These are phyloP conservation scores for Aurinia saxatilis DNA, from an alignment of 345 rosid species.

Conservation along the genomic window DNA sequence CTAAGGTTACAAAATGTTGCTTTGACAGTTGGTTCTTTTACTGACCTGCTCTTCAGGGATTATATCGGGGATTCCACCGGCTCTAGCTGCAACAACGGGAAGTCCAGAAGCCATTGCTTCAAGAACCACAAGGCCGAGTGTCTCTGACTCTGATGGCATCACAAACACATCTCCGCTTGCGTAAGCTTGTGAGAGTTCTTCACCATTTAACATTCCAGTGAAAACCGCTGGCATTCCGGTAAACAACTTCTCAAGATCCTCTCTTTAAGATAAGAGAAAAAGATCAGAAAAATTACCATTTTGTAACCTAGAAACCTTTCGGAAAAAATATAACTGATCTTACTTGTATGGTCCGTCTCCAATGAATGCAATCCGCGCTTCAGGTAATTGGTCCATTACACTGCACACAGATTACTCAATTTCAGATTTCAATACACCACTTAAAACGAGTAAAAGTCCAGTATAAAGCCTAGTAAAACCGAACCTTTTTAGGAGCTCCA, in stretches of 20 bases:
- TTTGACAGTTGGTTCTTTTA: constrained; percentile 5
- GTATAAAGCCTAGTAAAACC: neutral
- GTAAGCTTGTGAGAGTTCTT: constrained; percentile 92
- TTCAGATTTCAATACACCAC: neutral
- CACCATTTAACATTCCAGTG: constrained; percentile 85
- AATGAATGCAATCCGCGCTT: constrained; percentile 77
- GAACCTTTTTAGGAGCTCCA: constrained; percentile 91
- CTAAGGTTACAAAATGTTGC: no score
- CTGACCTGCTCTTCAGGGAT: constrained; percentile 85
- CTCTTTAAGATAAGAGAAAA: constrained; percentile 35
- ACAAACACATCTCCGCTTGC: constrained; percentile 94
- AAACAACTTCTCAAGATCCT: constrained; percentile 80
- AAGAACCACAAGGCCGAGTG: constrained; percentile 90
- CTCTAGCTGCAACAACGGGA: constrained; percentile 88
- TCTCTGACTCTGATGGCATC: constrained; percentile 98
- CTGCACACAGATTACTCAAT: constrained; percentile 35
- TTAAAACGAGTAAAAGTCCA: neutral
- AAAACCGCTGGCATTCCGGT: constrained; percentile 83
- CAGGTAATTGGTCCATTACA: constrained; percentile 88
- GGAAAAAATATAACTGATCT: neutral
- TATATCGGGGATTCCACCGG: constrained; percentile 94
- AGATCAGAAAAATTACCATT: constrained; percentile 13
- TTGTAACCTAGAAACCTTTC: neutral
- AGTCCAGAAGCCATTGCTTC: constrained; percentile 97
- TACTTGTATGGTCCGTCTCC: constrained; percentile 98